A percentile compares a stretch with the other conserved stretches of the same genome.
Evolutionary conservation across 2,329 filamentous ascomycete species (phyloP).

Genomic region (Elsinoe perseae): DNA sequence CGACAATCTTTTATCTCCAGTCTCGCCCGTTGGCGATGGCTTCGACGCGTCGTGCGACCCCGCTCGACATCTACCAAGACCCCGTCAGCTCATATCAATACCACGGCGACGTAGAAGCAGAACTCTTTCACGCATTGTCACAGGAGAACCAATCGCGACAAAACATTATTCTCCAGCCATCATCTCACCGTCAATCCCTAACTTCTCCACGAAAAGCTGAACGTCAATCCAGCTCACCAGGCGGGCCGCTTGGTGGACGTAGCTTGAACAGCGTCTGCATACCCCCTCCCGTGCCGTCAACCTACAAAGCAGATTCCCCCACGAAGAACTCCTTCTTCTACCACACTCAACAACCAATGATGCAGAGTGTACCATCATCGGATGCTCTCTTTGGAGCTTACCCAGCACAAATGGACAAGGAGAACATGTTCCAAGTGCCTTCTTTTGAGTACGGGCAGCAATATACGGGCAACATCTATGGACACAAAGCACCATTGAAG

Average conservation of each 20-base stretch:
- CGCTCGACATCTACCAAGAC: conserved; percentile 54
- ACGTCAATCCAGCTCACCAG: conserved; percentile 49
- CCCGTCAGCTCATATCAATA: conserved; percentile 34
- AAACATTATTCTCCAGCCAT: conserved; percentile 61
- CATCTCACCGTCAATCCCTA: conserved; percentile 45
- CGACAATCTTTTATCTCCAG: conserved; percentile 8
- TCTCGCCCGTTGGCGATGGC: conserved; percentile 34
- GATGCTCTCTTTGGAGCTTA: conserved; percentile 47
- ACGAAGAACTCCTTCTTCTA: conserved; percentile 50
- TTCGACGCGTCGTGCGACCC: conserved; percentile 49
- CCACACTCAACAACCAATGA: conserved; percentile 18
- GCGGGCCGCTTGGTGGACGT: conserved; percentile 52
- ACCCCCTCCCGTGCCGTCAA: conserved; percentile 52
- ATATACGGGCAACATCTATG: conserved; percentile 26
- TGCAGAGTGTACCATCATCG: conserved; percentile 51
- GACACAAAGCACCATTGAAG: conserved; percentile 51
- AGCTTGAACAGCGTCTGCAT: conserved; percentile 61
- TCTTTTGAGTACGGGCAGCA: conserved; percentile 34
- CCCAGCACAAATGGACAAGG: conserved; percentile 39
- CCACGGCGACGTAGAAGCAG: conserved; percentile 43
- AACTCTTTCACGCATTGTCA: conserved; percentile 41
- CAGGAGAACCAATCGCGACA: conserved; percentile 45
- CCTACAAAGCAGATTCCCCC: conserved; percentile 57
- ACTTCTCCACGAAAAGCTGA: conserved; percentile 63
- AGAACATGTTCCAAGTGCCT: conserved; percentile 39